Percentiles rank a stretch among this genome's conserved stretches.
Conservation (phyloP, 2,329 filamentous ascomycete genomes). For the Colletotrichum plurivorum region DNA sequence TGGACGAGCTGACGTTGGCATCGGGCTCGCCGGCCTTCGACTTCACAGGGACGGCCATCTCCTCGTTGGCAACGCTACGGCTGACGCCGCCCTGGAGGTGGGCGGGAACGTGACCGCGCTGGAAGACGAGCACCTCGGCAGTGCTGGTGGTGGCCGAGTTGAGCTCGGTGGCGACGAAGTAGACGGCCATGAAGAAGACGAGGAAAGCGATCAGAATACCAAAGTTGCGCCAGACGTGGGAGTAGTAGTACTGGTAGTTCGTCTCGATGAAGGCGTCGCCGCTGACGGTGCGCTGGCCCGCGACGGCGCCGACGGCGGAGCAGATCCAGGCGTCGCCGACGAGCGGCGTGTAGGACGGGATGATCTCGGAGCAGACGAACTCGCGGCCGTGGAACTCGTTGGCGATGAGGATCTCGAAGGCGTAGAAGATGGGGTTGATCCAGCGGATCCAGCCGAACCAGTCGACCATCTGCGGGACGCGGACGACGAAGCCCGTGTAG, state of each 20-base stretch:
- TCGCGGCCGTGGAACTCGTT: slow-evolving; percentile 77
- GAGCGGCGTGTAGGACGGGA: slow-evolving; percentile 62
- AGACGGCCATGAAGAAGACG: slow-evolving; percentile 73
- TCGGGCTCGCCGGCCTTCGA: slow-evolving; percentile 64
- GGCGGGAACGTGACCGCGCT: slow-evolving; percentile 65
- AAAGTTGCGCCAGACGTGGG: slow-evolving; percentile 76
- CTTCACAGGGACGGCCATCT: slow-evolving; percentile 62
- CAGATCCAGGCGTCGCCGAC: slow-evolving; percentile 67
- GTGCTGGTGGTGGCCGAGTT: slow-evolving; percentile 75
- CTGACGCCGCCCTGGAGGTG: slow-evolving; percentile 52
- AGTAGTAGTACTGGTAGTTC: slow-evolving; percentile 70
- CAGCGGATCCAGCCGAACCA: slow-evolving; percentile 86
- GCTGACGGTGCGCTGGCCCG: slow-evolving; percentile 67
- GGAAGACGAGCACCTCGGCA: slow-evolving; percentile 80
- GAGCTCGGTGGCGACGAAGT: slow-evolving; percentile 75
- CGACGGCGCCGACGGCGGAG: slow-evolving; percentile 65
- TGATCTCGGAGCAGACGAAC: slow-evolving; percentile 68
- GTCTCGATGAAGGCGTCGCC: slow-evolving; percentile 73
- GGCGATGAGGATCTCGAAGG: slow-evolving; percentile 79
- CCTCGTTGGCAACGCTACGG: slow-evolving; percentile 48
- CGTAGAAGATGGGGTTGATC: slow-evolving; percentile 81
- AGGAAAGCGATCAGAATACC: slow-evolving; percentile 77
- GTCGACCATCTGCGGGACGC: slow-evolving; percentile 71
- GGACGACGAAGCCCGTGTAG: slow-evolving; percentile 71
- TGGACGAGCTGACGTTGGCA: slow-evolving; percentile 47